Conservation (phyloP, 1,139 yeast genomes). For the Komagataea norvegica region DNA sequence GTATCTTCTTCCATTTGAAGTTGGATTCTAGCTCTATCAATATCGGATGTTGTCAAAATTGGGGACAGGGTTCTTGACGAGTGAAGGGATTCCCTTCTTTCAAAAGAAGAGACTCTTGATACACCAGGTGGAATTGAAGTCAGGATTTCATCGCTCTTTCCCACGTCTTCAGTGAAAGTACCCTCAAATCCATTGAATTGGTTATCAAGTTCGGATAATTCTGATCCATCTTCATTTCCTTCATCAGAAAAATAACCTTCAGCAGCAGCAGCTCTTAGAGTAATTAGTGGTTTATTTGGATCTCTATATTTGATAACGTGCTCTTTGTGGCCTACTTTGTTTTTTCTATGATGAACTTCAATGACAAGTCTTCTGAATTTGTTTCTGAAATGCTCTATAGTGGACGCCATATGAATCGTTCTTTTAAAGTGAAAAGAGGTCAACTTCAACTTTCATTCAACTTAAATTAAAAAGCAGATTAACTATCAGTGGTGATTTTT, state of each 20-base stretch:
- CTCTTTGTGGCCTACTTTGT: constrained; percentile 37
- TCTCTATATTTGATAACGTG: constrained; percentile 38
- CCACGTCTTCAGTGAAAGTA: too few relatives aligned
- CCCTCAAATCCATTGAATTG: too few relatives aligned
- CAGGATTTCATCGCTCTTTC: too few relatives aligned
- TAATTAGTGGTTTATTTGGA: constrained; percentile 35
- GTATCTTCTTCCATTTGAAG: constrained; percentile 5
- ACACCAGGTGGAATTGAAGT: background rate
- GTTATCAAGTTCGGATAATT: background rate
- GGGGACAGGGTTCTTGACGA: constrained; percentile 5
- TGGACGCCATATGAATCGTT: constrained; percentile 4
- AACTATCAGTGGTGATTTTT: too few relatives aligned
- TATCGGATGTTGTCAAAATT: constrained; percentile 1
- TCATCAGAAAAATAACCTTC: constrained; percentile 3
- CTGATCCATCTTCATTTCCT: constrained; percentile 6
- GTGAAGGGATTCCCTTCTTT: background rate
- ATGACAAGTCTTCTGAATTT: constrained; percentile 33
- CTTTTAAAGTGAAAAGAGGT: background rate
- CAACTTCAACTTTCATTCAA: background rate
- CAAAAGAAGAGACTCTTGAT: constrained; percentile 6
- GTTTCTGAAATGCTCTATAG: constrained; percentile 11
- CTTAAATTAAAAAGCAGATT: too few relatives aligned
- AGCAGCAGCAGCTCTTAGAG: constrained; percentile 38
- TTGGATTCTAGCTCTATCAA: background rate
- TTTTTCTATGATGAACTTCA: constrained; percentile 40